phyloP scores from a whole-genome alignment of 208 protist genomes.

The Acanthamoeba royreba region DNA sequence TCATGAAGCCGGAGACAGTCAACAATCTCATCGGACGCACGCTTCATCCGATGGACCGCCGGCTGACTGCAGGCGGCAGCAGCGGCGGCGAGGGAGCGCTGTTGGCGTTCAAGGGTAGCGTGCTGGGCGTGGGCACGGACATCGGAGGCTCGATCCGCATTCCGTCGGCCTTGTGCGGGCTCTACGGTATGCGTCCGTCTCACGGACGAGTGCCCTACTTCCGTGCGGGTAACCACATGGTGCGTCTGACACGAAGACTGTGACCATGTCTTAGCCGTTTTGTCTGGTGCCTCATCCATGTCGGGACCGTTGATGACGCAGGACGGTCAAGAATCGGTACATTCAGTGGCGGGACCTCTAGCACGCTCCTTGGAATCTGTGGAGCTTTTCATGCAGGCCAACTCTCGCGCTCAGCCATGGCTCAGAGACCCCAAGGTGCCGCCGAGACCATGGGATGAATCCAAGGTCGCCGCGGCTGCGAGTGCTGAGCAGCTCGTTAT shows the following conservation, averaged over 20 bases:
- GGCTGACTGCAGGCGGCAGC: neutral
- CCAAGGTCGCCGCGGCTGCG: neutral
- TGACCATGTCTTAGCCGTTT: neutral
- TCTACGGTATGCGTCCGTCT: neutral
- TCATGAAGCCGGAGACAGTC: neutral
- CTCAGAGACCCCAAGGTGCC: neutral
- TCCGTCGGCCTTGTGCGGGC: neutral
- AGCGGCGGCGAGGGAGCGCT: conserved; percentile 44
- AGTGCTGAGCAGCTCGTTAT: neutral
- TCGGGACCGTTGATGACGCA: neutral
- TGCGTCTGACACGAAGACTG: neutral
- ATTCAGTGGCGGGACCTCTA: neutral
- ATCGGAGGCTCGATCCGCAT: conserved; percentile 46
- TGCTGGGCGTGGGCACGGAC: conserved; percentile 41
- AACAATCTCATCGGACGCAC: neutral
- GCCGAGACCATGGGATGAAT: neutral
- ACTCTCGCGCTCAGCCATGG: neutral
- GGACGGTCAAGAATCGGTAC: conserved; percentile 22
- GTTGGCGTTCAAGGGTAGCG: neutral
- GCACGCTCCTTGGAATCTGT: conserved; percentile 25
- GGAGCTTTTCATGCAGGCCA: conserved; percentile 34
- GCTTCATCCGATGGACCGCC: neutral
- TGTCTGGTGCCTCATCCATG: neutral
- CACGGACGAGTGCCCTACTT: neutral
- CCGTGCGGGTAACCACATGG: neutral